Percentiles rank a stretch among this genome's conserved stretches.
Evolutionary conservation across 768 basidiomycete species (phyloP).

Genomic region (Lactarius akahatsu): DNA sequence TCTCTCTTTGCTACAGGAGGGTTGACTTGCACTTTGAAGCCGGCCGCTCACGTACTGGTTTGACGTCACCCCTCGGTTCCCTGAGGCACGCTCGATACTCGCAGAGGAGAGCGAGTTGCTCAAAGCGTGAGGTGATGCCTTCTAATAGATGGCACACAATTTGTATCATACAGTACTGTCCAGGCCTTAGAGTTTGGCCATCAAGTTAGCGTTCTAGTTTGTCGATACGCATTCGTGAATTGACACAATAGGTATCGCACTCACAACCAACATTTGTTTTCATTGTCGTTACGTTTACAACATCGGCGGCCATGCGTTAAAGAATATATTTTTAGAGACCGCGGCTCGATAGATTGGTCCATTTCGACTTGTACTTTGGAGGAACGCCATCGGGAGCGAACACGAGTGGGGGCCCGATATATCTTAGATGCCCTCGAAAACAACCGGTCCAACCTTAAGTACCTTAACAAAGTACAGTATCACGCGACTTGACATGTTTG

Average conservation of each 20-base stretch:
- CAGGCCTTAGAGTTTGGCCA: neutral
- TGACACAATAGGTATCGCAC: neutral
- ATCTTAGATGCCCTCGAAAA: neutral
- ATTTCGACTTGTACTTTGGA: neutral
- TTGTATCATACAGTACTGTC: neutral
- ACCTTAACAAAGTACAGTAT: neutral
- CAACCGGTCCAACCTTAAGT: neutral
- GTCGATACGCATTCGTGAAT: neutral
- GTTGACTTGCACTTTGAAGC: neutral
- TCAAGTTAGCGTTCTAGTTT: neutral
- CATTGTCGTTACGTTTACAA: neutral
- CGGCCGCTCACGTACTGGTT: conserved; percentile 4
- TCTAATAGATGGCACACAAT: no score
- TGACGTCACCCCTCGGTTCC: conserved; percentile 13
- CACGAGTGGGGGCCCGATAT: neutral
- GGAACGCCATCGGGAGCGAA: neutral
- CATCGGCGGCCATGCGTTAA: neutral
- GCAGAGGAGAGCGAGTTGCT: conserved; percentile 10
- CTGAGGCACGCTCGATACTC: conserved; percentile 13
- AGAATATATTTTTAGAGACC: neutral
- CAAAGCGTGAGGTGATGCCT: neutral
- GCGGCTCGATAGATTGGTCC: neutral
- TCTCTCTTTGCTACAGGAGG: neutral
- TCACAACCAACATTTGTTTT: neutral
- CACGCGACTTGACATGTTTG: neutral